Conservation (phyloP, 305 asterid species). For the Fraxinus baroniana region DNA sequence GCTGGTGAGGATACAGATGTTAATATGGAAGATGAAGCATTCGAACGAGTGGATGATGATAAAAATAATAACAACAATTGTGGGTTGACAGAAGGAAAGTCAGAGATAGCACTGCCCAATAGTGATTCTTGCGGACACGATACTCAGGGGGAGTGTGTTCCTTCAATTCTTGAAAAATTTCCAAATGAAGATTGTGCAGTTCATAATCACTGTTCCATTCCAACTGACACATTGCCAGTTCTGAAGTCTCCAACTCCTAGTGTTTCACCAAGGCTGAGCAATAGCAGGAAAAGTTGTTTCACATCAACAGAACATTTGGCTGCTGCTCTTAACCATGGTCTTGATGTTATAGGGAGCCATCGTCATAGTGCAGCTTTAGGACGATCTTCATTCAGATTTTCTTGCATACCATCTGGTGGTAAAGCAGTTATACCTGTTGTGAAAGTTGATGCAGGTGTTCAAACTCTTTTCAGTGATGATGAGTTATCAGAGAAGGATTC, state of each 20-base stretch:
- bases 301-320: constrained; percentile 74
- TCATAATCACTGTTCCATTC: constrained; percentile 36
- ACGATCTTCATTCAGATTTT: constrained; percentile 72
- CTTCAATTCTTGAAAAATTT: constrained; percentile 26
- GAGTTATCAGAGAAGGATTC: constrained; percentile 34
- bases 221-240: constrained; percentile 46
- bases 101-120: constrained; percentile 23
- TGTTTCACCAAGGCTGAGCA: constrained; percentile 70
- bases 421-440: constrained; percentile 52
- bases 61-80: constrained; percentile 21
- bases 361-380: constrained; percentile 61
- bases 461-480: constrained; percentile 48
- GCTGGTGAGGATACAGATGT: constrained; percentile 57
- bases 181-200: constrained; percentile 35
- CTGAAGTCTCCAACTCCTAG: constrained; percentile 80
- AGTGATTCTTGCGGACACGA: constrained; percentile 30
- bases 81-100: constrained; percentile 21
- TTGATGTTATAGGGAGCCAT: constrained; percentile 72
- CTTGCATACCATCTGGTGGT: constrained; percentile 59
- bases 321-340: constrained; percentile 85
- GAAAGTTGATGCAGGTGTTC: constrained; percentile 89
- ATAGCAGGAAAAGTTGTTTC: constrained; percentile 74
- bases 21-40: constrained; percentile 66
- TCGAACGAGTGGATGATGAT: constrained; percentile 42
- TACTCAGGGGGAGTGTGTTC: constrained; percentile 26